Conservation (phyloP, 2,329 filamentous ascomycete species). For the Colletotrichum navitas region DNA sequence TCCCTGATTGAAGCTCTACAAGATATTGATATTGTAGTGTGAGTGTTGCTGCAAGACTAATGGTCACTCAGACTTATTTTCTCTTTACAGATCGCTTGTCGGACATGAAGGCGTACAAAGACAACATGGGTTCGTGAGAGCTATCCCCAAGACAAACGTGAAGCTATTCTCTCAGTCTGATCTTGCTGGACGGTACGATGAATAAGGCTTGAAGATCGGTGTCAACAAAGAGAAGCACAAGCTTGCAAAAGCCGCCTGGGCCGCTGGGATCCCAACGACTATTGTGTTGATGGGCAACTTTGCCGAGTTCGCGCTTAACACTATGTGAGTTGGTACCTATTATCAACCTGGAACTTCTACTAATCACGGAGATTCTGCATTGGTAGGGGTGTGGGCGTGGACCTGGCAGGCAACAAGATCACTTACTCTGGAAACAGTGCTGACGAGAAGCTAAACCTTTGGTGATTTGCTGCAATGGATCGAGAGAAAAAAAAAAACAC, state of each 20-base stretch:
- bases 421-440: slow-evolving; percentile 20
- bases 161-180: slow-evolving; percentile 49
- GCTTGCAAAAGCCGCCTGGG: slow-evolving; percentile 44
- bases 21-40: slow-evolving; percentile 37
- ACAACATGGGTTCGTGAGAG: slow-evolving; percentile 47
- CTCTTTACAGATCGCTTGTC: slow-evolving; percentile 41
- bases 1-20: slow-evolving; percentile 15
- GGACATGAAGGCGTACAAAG: slow-evolving; percentile 44
- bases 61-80: neutral
- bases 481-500: accelerated
- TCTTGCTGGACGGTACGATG: slow-evolving; percentile 45
- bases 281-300: slow-evolving; percentile 46
- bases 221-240: slow-evolving; percentile 46
- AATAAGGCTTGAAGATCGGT: slow-evolving; percentile 44
- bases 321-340: slow-evolving; percentile 3
- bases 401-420: slow-evolving; percentile 12
- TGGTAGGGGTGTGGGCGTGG: slow-evolving; percentile 19
- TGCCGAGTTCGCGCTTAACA: slow-evolving; percentile 46
- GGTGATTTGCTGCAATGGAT: slow-evolving; percentile 3
- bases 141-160: slow-evolving; percentile 47
- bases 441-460: slow-evolving; percentile 2
- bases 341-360: neutral
- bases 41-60: slow-evolving; percentile 3
- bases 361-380: neutral
- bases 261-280: slow-evolving; percentile 45